These are phyloP conservation scores for Ceratocystis alfenasii DNA, from an alignment of 2,329 filamentous ascomycete genomes.

Conservation along the genomic window DNA sequence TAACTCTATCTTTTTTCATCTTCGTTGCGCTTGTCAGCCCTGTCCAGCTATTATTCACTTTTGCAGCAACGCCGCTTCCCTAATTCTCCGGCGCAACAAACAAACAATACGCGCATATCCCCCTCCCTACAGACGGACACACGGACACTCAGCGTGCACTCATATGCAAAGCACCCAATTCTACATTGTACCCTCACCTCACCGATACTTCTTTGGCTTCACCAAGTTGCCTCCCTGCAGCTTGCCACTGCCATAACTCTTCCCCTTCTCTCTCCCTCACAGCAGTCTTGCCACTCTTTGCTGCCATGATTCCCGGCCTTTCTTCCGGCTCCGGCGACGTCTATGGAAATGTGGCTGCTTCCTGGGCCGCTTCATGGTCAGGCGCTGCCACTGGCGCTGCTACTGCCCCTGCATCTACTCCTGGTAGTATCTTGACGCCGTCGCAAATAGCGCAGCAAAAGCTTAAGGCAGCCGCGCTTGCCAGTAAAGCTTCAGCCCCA, in stretches of 20 bases:
- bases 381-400: not conserved
- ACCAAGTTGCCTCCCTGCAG: not conserved
- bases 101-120: too few relatives aligned
- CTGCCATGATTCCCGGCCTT: slow-evolving; percentile 26
- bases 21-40: not conserved
- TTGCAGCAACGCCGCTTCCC: too few relatives aligned
- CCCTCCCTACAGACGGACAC: too few relatives aligned
- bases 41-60: not conserved
- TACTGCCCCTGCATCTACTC: not conserved
- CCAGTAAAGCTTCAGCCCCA: not conserved
- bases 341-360: slow-evolving; percentile 3
- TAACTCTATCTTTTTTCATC: not conserved
- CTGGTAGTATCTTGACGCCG: not conserved
- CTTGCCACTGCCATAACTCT: not conserved
- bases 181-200: not conserved
- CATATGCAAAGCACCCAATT: too few relatives aligned
- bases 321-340: slow-evolving; percentile 21
- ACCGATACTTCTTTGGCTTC: not conserved
- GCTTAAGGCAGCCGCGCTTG: slow-evolving; percentile 10
- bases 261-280: not conserved
- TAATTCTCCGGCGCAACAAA: too few relatives aligned
- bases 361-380: slow-evolving; percentile 19
- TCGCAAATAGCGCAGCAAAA: slow-evolving; percentile 15
- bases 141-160: too few relatives aligned
- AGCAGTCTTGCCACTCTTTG: not conserved